Evolutionary conservation across 148 eudicot genomes (phyloP).

Genomic region (Rhododendron ferrugineum): DNA sequence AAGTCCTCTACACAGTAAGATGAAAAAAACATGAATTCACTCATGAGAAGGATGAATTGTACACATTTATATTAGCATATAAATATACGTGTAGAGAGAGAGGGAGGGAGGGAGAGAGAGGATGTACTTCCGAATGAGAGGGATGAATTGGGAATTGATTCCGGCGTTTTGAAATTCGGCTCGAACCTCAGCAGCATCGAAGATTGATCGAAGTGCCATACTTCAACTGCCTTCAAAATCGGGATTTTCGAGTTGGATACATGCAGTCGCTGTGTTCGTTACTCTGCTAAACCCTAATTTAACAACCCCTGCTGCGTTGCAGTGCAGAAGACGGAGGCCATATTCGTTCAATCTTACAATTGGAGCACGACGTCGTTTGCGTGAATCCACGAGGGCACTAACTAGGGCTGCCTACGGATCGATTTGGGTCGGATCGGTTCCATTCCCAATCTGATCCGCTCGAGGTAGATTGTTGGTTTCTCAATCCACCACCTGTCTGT

Average conservation of each 20-base stretch:
- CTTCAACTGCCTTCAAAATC: not conserved
- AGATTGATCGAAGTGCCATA: constrained; percentile 59
- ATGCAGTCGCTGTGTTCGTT: not conserved
- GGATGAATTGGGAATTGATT: constrained; percentile 66
- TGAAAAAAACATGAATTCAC: too few species aligned
- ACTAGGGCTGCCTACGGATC: too few species aligned
- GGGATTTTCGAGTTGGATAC: not conserved
- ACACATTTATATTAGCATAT: not conserved
- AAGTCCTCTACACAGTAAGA: not conserved
- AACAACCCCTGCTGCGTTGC: not conserved
- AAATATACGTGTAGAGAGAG: not conserved
- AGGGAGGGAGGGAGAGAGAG: not conserved
- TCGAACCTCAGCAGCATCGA: constrained; percentile 51
- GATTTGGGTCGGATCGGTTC: too few species aligned
- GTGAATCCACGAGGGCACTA: not conserved
- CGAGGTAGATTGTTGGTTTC: too few species aligned
- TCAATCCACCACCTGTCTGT: too few species aligned
- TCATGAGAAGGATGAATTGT: too few species aligned
- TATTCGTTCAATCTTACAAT: not conserved
- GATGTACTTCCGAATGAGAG: constrained; percentile 74
- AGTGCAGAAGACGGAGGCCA: not conserved
- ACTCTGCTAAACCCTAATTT: not conserved
- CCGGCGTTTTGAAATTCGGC: constrained; percentile 63
- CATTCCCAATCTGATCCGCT: too few species aligned
- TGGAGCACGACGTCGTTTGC: not conserved